Base-by-base conservation (phyloP, 768 basidiomycete genomes). In the Boletus sensibilis region DNA sequence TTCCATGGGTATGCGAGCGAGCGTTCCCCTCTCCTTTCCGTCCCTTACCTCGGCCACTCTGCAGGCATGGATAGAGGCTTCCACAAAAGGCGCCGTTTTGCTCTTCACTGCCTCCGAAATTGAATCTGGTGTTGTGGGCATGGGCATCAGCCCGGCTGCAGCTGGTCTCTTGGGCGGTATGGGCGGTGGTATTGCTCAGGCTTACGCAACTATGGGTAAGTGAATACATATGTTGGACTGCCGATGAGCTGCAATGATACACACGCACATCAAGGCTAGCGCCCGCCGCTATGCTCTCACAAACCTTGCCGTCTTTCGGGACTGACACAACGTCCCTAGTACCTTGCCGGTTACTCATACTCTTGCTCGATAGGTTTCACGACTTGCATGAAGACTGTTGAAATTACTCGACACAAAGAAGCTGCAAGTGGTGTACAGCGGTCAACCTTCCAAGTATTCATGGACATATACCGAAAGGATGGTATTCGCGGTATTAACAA, bases 121-220 rank as follows among this genome's bases (percentile, higher is more conserved):
- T 34, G 94, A 98, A 73, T 82, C 84, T 18, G 80, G 81, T 20
- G 75, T 78, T 20, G 78, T 85, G 44, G 62, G 68, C 10, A 76
- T 88, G 67, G 93, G 93, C 11, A 74, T 95, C 56, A 88, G 80
- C 66, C 87, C 93, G 31, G 94, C 87, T 25, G 78, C 80, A 42
- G 90, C 90, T 55, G 97, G 97, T 64, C 80, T 98, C 63, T 74
- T 98, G 49, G 97, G 97, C 60, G 97, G 97, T 60, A 98, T 98
- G 91, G 89, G 90, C 13, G 97, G 97, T 68, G 97, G 97, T 79
- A 76, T 98, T 63, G 92, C 90, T 40, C 97, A 99, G 76, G 96
- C 97, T 29, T 99, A 99, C 70, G 95, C 94, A 58, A 98, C 97
- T n/a, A 98, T 99, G 95, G 97, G 97, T 95, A 68, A 71, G 88